These are phyloP conservation scores for Mortierella sp. DNA, from an alignment of 371 early-diverging fungal species.

Conservation along the genomic window DNA sequence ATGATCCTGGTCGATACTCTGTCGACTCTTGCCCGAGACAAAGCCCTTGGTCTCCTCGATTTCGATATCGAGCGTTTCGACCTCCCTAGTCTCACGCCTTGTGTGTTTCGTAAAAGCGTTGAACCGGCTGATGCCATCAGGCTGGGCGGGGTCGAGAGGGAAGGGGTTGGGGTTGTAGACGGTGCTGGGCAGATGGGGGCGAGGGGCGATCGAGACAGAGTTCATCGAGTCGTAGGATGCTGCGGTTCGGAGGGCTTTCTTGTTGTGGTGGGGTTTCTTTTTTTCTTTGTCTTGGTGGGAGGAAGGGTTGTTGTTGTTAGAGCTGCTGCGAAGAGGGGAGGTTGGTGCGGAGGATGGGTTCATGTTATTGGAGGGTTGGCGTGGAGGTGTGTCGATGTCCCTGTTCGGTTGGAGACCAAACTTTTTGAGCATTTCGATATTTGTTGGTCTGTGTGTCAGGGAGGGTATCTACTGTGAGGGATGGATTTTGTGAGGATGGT, in stretches of 20 bases:
- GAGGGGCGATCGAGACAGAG: slow-evolving; percentile 26
- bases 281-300: slow-evolving; percentile 21
- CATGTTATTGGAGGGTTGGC: not conserved
- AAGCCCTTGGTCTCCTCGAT: slow-evolving; percentile 44
- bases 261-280: slow-evolving; percentile 32
- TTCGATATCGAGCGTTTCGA: slow-evolving; percentile 36
- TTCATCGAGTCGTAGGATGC: slow-evolving; percentile 39
- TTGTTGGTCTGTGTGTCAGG: not conserved
- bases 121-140: slow-evolving; percentile 35
- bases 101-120: slow-evolving; percentile 27
- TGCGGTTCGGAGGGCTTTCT: slow-evolving; percentile 26
- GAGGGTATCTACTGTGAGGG: not conserved
- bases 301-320: slow-evolving; percentile 3
- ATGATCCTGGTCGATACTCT: slow-evolving; percentile 23
- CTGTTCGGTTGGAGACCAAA: not conserved
- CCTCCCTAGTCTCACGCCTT: slow-evolving; percentile 10
- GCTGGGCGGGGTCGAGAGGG: slow-evolving; percentile 48
- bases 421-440: not conserved
- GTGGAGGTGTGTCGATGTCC: not conserved
- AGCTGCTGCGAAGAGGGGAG: not conserved
- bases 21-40: slow-evolving; percentile 44
- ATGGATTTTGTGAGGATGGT: not conserved
- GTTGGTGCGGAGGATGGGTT: not conserved
- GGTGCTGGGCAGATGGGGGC: slow-evolving; percentile 40
- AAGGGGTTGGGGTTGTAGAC: slow-evolving; percentile 53